Evolutionary conservation across 371 early-diverging fungal genomes (phyloP).

Genomic region (Lichtheimia ramosa): DNA sequence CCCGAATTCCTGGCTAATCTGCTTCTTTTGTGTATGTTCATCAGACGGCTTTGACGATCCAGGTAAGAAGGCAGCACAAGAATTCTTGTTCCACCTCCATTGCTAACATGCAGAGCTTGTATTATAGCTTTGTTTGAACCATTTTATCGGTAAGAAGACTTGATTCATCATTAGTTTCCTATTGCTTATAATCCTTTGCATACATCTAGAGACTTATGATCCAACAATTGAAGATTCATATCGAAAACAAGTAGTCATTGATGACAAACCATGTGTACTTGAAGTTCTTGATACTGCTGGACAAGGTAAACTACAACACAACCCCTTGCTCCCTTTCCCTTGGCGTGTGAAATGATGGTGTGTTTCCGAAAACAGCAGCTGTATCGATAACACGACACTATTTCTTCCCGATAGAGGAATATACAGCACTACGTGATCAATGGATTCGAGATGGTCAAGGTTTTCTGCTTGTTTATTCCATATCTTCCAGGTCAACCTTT

Average conservation of each 20-base stretch:
- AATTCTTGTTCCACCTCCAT: not conserved
- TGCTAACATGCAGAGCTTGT: constrained; percentile 1
- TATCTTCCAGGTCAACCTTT: constrained; percentile 80
- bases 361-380: constrained; percentile 41
- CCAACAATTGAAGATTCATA: constrained; percentile 98
- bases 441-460: constrained; percentile 79
- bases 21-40: not conserved
- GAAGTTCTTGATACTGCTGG: constrained; percentile 94
- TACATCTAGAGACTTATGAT: constrained; percentile 77
- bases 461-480: constrained; percentile 85
- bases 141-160: constrained; percentile 60
- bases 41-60: constrained; percentile 22
- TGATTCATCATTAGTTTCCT: too few relatives aligned
- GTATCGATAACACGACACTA: not conserved
- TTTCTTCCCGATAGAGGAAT: constrained; percentile 75
- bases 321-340: too few relatives aligned
- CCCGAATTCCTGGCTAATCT: too few relatives aligned
- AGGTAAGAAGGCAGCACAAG: constrained; percentile 6
- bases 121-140: constrained; percentile 64
- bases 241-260: constrained; percentile 86
- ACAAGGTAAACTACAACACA: constrained; percentile 57
- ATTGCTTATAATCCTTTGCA: too few relatives aligned
- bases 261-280: constrained; percentile 85
- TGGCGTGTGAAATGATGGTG: constrained; percentile 74
- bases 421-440: constrained; percentile 51